Evolutionary conservation across 495 filamentous ascomycete species (phyloP), one percentile per base, ranked within the genome.

Genomic region (Xylaria nigripes): DNA sequence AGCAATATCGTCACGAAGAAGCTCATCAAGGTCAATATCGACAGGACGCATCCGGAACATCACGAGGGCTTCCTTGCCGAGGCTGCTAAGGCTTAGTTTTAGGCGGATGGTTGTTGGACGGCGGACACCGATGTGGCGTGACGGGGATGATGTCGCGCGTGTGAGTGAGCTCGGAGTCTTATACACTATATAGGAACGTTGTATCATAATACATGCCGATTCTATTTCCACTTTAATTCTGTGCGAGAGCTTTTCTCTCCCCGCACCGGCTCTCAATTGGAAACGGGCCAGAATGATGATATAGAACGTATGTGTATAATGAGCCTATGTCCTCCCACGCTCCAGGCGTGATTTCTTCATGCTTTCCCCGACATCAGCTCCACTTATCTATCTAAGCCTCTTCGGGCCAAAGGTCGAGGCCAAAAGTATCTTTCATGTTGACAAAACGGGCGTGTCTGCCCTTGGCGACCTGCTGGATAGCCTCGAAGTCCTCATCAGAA

Each of bases 381-480:
- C 62, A 81, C 47, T 76, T 79, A 81, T 48, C 76, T 79, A 43
- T 18, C n/a, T 61, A 64, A 15, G 64, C 48, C 61, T 79, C 77
- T 41, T 70, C 74, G 3, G 76, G 66, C 73, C 73, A 76, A 22
- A 76, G 64, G 52, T 80, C 70, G 45, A 72, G 76, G 12, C 76
- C 74, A 61, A 80, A 80, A 1, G 72, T 76, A 50, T 89, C 83
- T 73, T 86, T 89, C 85, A 89, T 89, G 69, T 90, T 87, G 38
- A 90, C 84, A 64, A 90, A 89, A 51, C 86, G 78, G 51, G 72
- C 76, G 61, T 84, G 78, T 48, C 69, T 56, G 25, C 67, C 84
- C 70, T 61, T 62, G 3, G 73, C 71, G 1, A 76, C 72, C 22
- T 59, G 57, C 57, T 74, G 57, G 43, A 76, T 51, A 13, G 69